Evolutionary conservation across 228 moss, liverwort and hornwort genomes (phyloP).

Genomic region (Sphagnum fallax): DNA sequence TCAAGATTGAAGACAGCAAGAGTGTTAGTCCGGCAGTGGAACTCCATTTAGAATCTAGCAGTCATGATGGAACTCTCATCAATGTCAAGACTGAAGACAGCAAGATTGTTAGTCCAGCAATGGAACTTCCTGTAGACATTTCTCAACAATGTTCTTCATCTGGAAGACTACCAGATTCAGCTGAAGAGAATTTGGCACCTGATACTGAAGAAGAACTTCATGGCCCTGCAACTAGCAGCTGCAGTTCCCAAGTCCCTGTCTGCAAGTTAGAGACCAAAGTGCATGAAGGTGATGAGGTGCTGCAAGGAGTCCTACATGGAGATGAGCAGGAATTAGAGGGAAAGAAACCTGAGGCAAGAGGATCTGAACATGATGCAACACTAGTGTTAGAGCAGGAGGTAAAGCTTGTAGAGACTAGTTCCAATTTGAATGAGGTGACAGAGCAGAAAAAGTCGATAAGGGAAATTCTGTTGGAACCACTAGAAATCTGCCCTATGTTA

Average conservation of each 20-base stretch:
- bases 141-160: background rate
- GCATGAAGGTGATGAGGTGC: constrained; percentile 16
- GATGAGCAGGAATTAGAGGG: constrained; percentile 14
- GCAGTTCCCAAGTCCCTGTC: constrained; percentile 5
- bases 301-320: constrained; percentile 5
- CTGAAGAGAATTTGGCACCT: constrained; percentile 12
- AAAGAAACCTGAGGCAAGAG: constrained; percentile 12
- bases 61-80: no score
- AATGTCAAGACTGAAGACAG: no score
- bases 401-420: constrained; percentile 52
- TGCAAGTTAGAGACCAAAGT: constrained; percentile 8
- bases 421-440: constrained; percentile 32
- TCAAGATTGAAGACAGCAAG: constrained; percentile 5
- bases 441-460: constrained; percentile 34
- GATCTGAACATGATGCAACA: constrained; percentile 11
- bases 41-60: no score
- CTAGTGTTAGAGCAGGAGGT: constrained; percentile 50
- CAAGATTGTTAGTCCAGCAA: background rate
- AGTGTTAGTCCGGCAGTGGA: constrained; percentile 3
- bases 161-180: background rate
- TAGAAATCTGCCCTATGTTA: constrained; percentile 32
- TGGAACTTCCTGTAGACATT: background rate
- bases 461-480: constrained; percentile 33
- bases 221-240: background rate
- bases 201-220: constrained; percentile 5